Percentiles rank a stretch among this genome's conserved stretches.
phyloP scores from a whole-genome alignment of 2,329 filamentous ascomycete species.

The Botrytis squamosa region DNA sequence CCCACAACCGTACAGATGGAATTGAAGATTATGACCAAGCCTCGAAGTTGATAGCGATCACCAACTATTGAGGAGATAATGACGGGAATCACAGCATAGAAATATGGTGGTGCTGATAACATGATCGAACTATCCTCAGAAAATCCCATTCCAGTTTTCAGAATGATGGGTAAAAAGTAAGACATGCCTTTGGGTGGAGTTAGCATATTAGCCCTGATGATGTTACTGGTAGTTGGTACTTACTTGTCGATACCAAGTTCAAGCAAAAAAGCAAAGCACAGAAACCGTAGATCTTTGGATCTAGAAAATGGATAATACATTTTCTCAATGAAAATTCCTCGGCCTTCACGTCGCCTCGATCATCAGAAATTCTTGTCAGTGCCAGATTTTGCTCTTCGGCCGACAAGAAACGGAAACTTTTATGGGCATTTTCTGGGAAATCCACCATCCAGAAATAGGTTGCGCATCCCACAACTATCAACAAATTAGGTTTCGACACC shows the following conservation, averaged over 20 bases:
- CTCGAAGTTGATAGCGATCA: slow-evolving; percentile 52
- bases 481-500: neutral
- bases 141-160: slow-evolving; percentile 57
- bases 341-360: slow-evolving; percentile 54
- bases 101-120: slow-evolving; percentile 54
- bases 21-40: slow-evolving; percentile 38
- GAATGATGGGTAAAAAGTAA: slow-evolving; percentile 78
- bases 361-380: slow-evolving; percentile 52
- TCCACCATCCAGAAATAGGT: slow-evolving; percentile 62
- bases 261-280: slow-evolving; percentile 63
- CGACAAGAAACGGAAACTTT: slow-evolving; percentile 55
- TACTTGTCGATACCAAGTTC: slow-evolving; percentile 66
- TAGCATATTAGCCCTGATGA: neutral
- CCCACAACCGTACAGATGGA: slow-evolving; percentile 35
- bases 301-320: slow-evolving; percentile 49
- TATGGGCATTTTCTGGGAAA: slow-evolving; percentile 58
- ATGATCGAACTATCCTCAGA: slow-evolving; percentile 51
- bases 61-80: slow-evolving; percentile 53
- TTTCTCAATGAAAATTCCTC: slow-evolving; percentile 58
- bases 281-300: slow-evolving; percentile 63
- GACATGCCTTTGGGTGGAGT: slow-evolving; percentile 53
- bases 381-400: slow-evolving; percentile 50
- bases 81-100: slow-evolving; percentile 49
- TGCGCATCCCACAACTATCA: slow-evolving; percentile 47
- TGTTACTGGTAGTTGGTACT: neutral